Evolutionary conservation across 23 red algal species (phyloP).

Genomic region (Gracilaria gracilis): DNA sequence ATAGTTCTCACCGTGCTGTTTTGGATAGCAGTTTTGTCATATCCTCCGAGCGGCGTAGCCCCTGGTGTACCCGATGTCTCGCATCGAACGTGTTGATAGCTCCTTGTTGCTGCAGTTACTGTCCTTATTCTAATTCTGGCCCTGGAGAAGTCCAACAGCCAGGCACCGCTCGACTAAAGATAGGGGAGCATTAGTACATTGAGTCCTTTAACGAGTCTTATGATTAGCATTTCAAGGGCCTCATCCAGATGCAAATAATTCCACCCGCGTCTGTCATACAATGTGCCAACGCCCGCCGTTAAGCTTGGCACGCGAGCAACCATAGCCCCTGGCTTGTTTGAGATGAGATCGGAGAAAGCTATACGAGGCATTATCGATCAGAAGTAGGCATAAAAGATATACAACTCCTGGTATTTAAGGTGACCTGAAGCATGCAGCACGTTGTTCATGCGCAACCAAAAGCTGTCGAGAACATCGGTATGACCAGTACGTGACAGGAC

Average conservation of each 20-base stretch:
- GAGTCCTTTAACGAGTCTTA: background rate
- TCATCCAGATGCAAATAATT: constrained; percentile 10
- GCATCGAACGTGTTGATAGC: too few species aligned
- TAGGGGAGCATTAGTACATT: background rate
- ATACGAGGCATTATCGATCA: background rate
- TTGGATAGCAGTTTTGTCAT: too few species aligned
- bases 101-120: too few species aligned
- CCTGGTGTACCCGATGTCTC: too few species aligned
- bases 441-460: background rate
- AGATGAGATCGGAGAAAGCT: background rate
- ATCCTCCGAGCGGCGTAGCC: too few species aligned
- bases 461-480: background rate
- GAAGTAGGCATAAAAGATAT: background rate
- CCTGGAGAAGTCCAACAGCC: background rate
- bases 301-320: background rate
- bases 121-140: too few species aligned
- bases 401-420: background rate
- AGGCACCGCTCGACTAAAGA: background rate
- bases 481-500: background rate
- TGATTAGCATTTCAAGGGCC: constrained; percentile 7
- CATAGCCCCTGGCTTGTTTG: background rate
- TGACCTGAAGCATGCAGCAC: background rate
- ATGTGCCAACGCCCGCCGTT: background rate
- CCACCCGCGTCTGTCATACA: background rate
- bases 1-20: too few species aligned